Base-by-base conservation (phyloP, 1,284 basidiomycete species). In the Cutaneotrichosporon spelunceum region DNA sequence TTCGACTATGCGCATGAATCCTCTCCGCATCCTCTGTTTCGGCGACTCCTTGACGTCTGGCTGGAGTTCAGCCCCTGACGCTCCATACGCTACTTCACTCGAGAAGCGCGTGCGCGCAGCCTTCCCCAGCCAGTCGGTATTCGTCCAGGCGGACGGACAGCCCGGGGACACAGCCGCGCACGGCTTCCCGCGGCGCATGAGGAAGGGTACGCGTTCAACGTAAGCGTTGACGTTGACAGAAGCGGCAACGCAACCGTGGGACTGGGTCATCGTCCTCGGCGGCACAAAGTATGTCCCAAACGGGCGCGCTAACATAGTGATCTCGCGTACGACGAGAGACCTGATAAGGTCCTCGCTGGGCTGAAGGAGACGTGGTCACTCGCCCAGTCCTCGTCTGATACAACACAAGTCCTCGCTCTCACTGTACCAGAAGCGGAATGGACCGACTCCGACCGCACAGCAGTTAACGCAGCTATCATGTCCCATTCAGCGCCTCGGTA, bases 11-110 rank as follows among this genome's bases (percentile, higher is more conserved):
- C 10, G 24, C 53, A 14, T 53, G 53, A 44, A 34, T 27, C 19
- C 36, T 26, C 53, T 60, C 34, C 52, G 61, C 19, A 53, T 59
- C 34, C 57, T 63, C n/a, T 63, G 61, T 24, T 59, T 59, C n/a
- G 57, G 57, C 29, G 61, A 63, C 57, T 56, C 53, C 6, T 53
- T 63, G 10, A 59, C 61, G 2, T 47, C 61, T 23, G 54, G 54
- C 27, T 44, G 23, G 34, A 30, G 13, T 14, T 6, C 2, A 3
- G 48, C 7, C 13, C 24, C 11, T 2, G 26, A 27, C 24, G 48
- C 48, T 26, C 48, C 48, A 6, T 50, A 50, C 48, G 24, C 48
- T 3, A n/a, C 27, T 10, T 16, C n/a, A 19, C 24, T 24, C 11
- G n/a, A 36, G 10, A n/a, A 26, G 6, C 23, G 27, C 4, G 36